Conservation (phyloP, 192 early-diverging fungal species). For the Mortierella alpina region DNA sequence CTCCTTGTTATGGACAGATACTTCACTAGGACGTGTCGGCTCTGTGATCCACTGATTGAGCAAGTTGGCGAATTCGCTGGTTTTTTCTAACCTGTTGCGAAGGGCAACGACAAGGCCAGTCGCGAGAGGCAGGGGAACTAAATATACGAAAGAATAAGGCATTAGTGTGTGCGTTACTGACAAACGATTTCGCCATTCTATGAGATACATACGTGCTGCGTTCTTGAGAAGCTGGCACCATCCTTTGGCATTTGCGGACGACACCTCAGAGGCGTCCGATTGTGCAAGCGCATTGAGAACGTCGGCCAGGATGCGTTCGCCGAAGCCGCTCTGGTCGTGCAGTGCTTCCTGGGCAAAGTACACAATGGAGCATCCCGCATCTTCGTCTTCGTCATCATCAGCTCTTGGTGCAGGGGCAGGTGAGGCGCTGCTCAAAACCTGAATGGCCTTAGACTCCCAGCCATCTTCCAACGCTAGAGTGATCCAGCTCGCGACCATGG, state of each 20-base stretch:
- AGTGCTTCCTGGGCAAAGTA: constrained; percentile 32
- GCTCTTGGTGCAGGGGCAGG: not conserved
- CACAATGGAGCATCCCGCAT: constrained; percentile 18
- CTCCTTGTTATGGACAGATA: constrained; percentile 9
- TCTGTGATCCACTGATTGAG: constrained; percentile 47
- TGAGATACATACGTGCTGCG: constrained; percentile 24
- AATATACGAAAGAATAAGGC: not conserved
- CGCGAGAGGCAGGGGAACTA: constrained; percentile 29
- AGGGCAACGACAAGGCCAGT: constrained; percentile 34
- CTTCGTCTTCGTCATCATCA: constrained; percentile 18
- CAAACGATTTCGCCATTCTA: not conserved
- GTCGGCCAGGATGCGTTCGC: constrained; percentile 39
- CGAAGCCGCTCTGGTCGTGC: constrained; percentile 27
- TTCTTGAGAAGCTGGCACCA: constrained; percentile 46
- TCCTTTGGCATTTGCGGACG: constrained; percentile 23
- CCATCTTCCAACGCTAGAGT: constrained; percentile 22
- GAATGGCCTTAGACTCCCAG: constrained; percentile 35
- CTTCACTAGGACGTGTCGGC: constrained; percentile 20
- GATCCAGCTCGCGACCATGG: constrained; percentile 35
- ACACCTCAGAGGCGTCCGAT: constrained; percentile 13
- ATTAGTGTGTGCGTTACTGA: not conserved
- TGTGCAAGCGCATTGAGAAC: constrained; percentile 23
- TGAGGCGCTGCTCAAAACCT: constrained; percentile 10
- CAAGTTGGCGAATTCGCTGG: constrained; percentile 43
- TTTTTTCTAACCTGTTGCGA: constrained; percentile 28